Evolutionary conservation across 2,329 filamentous ascomycete species (phyloP), one percentile per base, ranked within the genome.

Genomic region (Trichoderma guizhouense): DNA sequence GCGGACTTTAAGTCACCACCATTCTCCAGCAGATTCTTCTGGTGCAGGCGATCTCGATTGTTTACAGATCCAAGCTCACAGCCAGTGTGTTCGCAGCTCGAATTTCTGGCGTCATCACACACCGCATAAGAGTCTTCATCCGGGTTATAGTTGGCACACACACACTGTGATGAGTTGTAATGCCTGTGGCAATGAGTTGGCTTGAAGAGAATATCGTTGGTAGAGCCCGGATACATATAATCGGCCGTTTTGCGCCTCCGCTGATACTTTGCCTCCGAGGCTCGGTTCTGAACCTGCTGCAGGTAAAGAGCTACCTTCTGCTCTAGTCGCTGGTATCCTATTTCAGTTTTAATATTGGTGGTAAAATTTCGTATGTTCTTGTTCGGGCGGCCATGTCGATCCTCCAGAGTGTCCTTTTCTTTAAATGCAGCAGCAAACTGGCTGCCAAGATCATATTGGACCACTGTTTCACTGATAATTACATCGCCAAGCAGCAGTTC

Each of bases 91-190:
- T 51, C 43, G n/a, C 43, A 51, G 1, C 0, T 0, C 5, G 6
- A 12, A 21, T 7, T 1, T 12, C n/a, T 51, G n/a, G 43, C 9
- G 0, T 51, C n/a, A 7, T 21, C 43, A 24, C 43, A 51, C 9
- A 51, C 43, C 1, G n/a, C 7, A 21, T 11, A 0, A 0, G 5
- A 2, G 2, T 51, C 43, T 24, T 21, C 43, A 0, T 21, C 43
- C 0, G 18, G 18, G n/a, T 5, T 7, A 0, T 51, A 21, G 9
- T 51, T 5, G n/a, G n/a, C n/a, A 51, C 43, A 51, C 11, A 51
- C n/a, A 3, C 43, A 51, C 14, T 51, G 43, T 7, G 43, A 12
- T 24, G 43, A 51, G 1, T 21, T 21, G 9, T 51, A 21, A 24
- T 51, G 43, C 3, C 2, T 51, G 5, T 51, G 43, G n/a, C 4